Conservation (phyloP, 2,329 filamentous ascomycete species). For the Fusarium ramigenum region DNA sequence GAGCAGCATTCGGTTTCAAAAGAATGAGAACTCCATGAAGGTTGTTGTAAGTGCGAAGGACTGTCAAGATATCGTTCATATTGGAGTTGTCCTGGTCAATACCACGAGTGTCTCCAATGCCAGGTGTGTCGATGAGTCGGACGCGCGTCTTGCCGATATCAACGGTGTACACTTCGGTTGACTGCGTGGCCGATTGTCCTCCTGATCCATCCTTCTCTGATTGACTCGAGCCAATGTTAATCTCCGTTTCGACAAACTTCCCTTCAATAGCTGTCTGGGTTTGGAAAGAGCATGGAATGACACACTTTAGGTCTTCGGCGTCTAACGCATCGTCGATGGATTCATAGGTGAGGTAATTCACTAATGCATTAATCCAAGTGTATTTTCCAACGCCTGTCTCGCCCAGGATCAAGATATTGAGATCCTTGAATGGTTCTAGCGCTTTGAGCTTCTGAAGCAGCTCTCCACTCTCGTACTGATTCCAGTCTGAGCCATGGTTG, state of each 20-base stretch:
- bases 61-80: background rate
- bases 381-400: conserved; percentile 45
- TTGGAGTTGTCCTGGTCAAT: background rate
- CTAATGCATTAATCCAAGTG: background rate
- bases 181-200: background rate
- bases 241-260: background rate
- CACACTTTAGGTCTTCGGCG: background rate
- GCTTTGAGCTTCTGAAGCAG: background rate
- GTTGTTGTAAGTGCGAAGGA: background rate
- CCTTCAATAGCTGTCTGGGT: background rate
- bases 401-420: background rate
- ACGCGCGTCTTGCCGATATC: background rate
- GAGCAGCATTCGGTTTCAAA: background rate
- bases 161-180: background rate
- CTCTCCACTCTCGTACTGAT: background rate
- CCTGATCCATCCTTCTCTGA: background rate
- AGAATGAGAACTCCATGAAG: background rate
- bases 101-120: background rate
- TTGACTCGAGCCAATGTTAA: background rate
- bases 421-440: background rate
- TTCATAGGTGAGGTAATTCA: background rate
- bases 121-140: background rate
- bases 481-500: background rate
- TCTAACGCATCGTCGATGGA: background rate
- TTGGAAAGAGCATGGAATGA: background rate